Percentiles rank a stretch among this genome's conserved stretches.
These are phyloP conservation scores for Seiridium cupressi DNA, from an alignment of 2,329 filamentous ascomycete species.

Conservation along the genomic window DNA sequence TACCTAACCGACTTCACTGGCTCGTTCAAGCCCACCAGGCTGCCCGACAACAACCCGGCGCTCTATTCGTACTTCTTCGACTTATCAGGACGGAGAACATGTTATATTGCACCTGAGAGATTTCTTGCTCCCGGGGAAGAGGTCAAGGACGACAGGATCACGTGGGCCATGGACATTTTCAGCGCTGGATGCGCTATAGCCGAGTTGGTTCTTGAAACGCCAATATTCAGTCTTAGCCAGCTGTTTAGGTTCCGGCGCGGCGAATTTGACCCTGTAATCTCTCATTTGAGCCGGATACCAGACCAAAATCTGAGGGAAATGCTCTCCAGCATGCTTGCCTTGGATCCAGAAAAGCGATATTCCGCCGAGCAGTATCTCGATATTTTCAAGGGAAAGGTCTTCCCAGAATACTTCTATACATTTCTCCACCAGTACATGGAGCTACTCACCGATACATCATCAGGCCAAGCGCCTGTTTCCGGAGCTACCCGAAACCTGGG, in stretches of 20 bases:
- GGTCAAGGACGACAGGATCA: constrained; percentile 60
- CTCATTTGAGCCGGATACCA: constrained; percentile 80
- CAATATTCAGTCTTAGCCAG: constrained; percentile 96
- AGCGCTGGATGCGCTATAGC: constrained; percentile 96
- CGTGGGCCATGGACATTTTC: constrained; percentile 98
- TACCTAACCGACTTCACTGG: constrained; percentile 98
- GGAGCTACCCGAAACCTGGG: constrained; percentile 70
- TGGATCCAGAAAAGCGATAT: constrained; percentile 88
- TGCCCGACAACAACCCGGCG: constrained; percentile 94
- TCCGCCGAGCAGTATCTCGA: constrained; percentile 92
- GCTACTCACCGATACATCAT: constrained; percentile 85
- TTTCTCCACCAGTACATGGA: constrained; percentile 98
- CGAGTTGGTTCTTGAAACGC: constrained; percentile 89
- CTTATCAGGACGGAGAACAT: constrained; percentile 84
- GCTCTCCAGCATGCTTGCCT: constrained; percentile 92
- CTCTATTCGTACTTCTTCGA: constrained; percentile 99
- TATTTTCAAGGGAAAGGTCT: constrained; percentile 88
- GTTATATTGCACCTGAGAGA: constrained; percentile 91
- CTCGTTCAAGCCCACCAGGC: constrained; percentile 87
- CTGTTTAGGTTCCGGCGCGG: constrained; percentile 91
- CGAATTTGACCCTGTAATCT: constrained; percentile 84
- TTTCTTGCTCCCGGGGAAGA: constrained; percentile 74
- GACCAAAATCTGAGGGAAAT: constrained; percentile 85
- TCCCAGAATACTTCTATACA: constrained; percentile 95
- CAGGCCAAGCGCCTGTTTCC: constrained; percentile 70